Evolutionary conservation across 164 flowering plant species (phyloP).

Genomic region (Nelumbo lutea): DNA sequence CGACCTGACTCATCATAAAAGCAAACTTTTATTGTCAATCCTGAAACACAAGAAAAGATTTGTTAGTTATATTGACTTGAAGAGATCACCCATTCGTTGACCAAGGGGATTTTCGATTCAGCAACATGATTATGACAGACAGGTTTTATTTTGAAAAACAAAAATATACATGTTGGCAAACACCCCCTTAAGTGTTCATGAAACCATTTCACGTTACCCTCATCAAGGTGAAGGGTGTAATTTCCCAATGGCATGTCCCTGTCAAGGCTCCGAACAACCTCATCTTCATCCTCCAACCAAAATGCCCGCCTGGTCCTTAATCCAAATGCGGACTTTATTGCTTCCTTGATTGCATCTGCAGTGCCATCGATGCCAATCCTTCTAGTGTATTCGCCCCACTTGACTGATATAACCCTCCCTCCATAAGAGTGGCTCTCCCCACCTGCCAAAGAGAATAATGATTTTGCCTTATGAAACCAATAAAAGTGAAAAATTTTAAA

Average conservation of each 20-base stretch:
- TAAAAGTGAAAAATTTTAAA: too few species aligned
- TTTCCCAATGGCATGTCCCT: slow-evolving; percentile 58
- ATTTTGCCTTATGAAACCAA: too few species aligned
- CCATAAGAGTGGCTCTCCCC: slow-evolving; percentile 33
- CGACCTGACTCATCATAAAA: slow-evolving; percentile 45
- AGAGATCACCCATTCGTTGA: background rate
- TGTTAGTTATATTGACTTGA: background rate
- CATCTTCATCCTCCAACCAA: slow-evolving; percentile 63
- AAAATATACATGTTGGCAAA: too few species aligned
- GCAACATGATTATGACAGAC: too few species aligned
- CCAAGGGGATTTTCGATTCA: too few species aligned
- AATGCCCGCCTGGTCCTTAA: slow-evolving; percentile 50
- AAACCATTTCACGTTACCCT: slow-evolving; percentile 29
- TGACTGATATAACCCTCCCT: slow-evolving; percentile 50
- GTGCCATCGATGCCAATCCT: slow-evolving; percentile 51
- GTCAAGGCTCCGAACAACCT: slow-evolving; percentile 44
- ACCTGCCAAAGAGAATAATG: slow-evolving; percentile 21
- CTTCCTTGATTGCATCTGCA: slow-evolving; percentile 54
- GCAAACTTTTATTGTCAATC: slow-evolving; percentile 52
- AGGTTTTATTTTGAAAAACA: too few species aligned
- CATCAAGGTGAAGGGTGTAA: slow-evolving; percentile 55
- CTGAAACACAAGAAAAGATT: slow-evolving; percentile 15
- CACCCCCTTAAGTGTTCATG: background rate
- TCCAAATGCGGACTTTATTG: slow-evolving; percentile 51
- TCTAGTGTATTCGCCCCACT: slow-evolving; percentile 43